phyloP scores from a whole-genome alignment of 495 filamentous ascomycete genomes.

The Penicillium steckii region DNA sequence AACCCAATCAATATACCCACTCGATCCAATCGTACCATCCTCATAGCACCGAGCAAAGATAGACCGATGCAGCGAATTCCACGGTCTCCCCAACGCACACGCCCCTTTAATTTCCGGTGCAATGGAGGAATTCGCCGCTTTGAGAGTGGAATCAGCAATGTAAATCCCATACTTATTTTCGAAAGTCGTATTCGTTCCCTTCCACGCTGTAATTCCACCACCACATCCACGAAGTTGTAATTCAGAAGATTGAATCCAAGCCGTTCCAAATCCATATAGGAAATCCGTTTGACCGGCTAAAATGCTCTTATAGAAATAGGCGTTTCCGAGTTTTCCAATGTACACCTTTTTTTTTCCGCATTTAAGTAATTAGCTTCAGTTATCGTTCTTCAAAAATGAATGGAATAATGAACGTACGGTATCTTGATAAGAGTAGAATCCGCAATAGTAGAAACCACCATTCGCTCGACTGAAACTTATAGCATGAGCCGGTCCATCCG shows the following conservation, averaged over 20 bases:
- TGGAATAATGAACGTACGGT: constrained; percentile 36
- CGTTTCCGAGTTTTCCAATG: constrained; percentile 59
- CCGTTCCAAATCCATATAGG: constrained; percentile 55
- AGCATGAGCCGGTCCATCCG: constrained; percentile 53
- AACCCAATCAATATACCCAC: constrained; percentile 57
- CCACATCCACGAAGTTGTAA: constrained; percentile 54
- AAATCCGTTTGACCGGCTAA: constrained; percentile 63
- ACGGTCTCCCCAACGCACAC: constrained; percentile 59
- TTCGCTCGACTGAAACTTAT: constrained; percentile 56
- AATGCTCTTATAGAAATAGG: constrained; percentile 53
- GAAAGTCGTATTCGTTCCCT: constrained; percentile 62
- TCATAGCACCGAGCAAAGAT: constrained; percentile 54
- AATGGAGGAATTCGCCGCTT: constrained; percentile 51
- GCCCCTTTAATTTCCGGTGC: constrained; percentile 41
- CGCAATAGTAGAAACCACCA: constrained; percentile 57
- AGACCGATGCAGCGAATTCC: constrained; percentile 53
- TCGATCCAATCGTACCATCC: constrained; percentile 48
- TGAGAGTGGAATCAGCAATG: constrained; percentile 48
- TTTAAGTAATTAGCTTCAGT: no score
- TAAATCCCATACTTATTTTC: constrained; percentile 63
- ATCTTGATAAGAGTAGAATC: constrained; percentile 60
- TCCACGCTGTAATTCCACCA: constrained; percentile 66
- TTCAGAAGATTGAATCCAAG: constrained; percentile 43
- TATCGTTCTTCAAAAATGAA: not conserved
- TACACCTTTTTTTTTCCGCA: constrained; percentile 42